Evolutionary conservation across 306 rosid genomes (phyloP).

Genomic region (Trifolium repens): DNA sequence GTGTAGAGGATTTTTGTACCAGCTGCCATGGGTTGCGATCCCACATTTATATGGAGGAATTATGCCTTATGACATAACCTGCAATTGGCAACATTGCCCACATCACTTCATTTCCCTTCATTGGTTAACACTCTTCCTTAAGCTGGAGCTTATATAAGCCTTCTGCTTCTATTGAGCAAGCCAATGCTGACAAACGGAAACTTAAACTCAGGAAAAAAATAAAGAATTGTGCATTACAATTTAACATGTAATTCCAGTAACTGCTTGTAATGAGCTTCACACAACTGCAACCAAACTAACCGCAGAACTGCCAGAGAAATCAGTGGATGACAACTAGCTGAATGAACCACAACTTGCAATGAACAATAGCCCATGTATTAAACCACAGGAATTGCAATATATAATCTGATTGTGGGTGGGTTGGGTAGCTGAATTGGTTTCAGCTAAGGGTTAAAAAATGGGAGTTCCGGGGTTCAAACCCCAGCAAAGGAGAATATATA

Average conservation of each 20-base stretch:
- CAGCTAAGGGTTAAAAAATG: no score
- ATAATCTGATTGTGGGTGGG: background rate
- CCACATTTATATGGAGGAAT: background rate
- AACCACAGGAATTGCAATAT: slow-evolving; percentile 3
- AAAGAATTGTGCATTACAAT: background rate
- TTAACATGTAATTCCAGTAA: background rate
- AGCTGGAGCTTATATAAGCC: slow-evolving; percentile 19
- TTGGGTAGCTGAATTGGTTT: no score
- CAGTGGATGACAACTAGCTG: slow-evolving; percentile 17
- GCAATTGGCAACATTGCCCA: background rate
- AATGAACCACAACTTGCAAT: slow-evolving; percentile 12
- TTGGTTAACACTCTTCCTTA: slow-evolving; percentile 28
- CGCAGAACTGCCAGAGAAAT: slow-evolving; percentile 7
- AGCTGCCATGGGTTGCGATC: background rate
- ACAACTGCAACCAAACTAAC: slow-evolving; percentile 31
- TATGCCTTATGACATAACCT: background rate
- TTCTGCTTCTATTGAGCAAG: slow-evolving; percentile 21
- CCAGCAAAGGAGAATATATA: no score
- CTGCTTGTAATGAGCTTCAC: slow-evolving; percentile 28
- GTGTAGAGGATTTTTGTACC: background rate
- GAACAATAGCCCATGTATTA: slow-evolving; percentile 13
- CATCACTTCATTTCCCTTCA: slow-evolving; percentile 4
- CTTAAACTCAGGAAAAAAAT: slow-evolving; percentile 4
- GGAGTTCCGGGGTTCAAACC: no score
- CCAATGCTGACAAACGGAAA: slow-evolving; percentile 22